Evolutionary conservation across 129 eudicot genomes (phyloP).

Genomic region (Flaveria linearis): DNA sequence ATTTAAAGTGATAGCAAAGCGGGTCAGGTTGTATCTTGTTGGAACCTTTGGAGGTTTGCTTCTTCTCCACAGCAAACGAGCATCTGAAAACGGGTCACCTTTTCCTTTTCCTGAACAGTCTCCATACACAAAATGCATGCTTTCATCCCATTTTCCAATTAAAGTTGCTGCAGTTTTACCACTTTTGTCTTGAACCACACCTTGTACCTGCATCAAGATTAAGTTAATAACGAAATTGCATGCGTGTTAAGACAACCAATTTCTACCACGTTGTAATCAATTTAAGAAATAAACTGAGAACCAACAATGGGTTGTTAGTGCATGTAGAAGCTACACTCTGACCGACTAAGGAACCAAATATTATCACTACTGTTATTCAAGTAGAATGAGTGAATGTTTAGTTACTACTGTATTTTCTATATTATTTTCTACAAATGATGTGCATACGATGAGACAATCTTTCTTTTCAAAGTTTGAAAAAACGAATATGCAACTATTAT

Average conservation of each 20-base stretch:
- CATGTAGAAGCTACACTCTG: too few relatives aligned
- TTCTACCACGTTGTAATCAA: neutral
- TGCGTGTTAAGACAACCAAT: neutral
- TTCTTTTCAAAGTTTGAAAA: too few relatives aligned
- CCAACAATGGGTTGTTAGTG: neutral
- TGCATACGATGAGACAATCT: too few relatives aligned
- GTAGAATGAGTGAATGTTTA: too few relatives aligned
- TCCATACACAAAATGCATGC: conserved; percentile 84
- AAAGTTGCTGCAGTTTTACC: conserved; percentile 89
- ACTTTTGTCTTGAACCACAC: conserved; percentile 72
- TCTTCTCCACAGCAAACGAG: conserved; percentile 88
- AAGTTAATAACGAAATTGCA: conserved; percentile 10
- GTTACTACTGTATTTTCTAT: too few relatives aligned
- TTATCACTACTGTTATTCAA: too few relatives aligned
- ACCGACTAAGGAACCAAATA: too few relatives aligned
- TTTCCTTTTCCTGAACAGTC: conserved; percentile 75
- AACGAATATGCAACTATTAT: too few relatives aligned
- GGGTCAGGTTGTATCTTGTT: conserved; percentile 86
- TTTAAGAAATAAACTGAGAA: neutral
- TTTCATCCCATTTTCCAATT: conserved; percentile 98
- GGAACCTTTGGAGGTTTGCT: conserved; percentile 91
- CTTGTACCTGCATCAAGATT: conserved; percentile 73
- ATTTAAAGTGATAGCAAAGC: conserved; percentile 88
- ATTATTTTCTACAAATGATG: too few relatives aligned
- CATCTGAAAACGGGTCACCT: conserved; percentile 62